These are phyloP conservation scores for Pachysandra terminalis DNA, from an alignment of 164 flowering plant genomes.

Conservation along the genomic window DNA sequence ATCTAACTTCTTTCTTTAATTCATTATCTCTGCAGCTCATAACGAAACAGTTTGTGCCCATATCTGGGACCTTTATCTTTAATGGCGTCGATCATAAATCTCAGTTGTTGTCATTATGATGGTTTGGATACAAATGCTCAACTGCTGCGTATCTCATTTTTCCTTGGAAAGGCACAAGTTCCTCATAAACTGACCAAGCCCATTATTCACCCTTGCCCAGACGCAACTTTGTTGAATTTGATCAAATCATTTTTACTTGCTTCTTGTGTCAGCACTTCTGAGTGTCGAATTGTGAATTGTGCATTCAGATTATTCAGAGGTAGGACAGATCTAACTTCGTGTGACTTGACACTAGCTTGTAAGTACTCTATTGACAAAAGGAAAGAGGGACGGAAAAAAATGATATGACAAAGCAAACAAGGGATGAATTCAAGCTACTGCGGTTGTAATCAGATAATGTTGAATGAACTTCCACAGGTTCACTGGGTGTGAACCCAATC, in stretches of 20 bases:
- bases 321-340: not conserved
- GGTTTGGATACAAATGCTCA: not conserved
- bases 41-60: constrained; percentile 88
- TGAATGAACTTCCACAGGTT: too few relatives aligned
- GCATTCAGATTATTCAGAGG: too few relatives aligned
- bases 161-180: not conserved
- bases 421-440: not conserved
- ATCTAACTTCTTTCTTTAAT: not conserved
- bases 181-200: not conserved
- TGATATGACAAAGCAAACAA: not conserved
- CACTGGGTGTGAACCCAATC: too few relatives aligned
- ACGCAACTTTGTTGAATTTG: too few relatives aligned
- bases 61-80: constrained; percentile 88
- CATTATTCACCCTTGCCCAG: not conserved
- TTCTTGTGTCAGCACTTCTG: too few relatives aligned
- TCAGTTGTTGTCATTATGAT: constrained; percentile 53
- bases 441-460: too few relatives aligned
- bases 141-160: constrained; percentile 2
- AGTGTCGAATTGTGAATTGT: too few relatives aligned
- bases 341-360: not conserved
- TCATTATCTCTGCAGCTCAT: constrained; percentile 53
- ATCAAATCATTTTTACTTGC: too few relatives aligned
- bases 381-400: too few relatives aligned
- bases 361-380: not conserved
- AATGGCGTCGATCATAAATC: too few relatives aligned